Evolutionary conservation across 2,329 filamentous ascomycete species (phyloP).

Genomic region (Alternaria burnsii): DNA sequence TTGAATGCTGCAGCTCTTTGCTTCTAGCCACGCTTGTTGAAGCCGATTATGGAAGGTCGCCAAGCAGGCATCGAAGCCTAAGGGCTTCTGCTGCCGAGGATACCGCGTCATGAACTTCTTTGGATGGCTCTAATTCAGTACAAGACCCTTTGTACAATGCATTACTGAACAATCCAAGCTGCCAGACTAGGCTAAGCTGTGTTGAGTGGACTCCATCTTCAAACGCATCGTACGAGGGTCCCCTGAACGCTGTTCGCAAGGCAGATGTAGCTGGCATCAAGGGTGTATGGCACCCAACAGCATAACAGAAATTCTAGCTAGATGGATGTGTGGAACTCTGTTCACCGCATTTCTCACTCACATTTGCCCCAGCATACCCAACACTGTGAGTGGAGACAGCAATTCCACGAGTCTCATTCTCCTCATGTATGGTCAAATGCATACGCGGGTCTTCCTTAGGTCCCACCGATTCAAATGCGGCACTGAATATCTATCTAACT

Average conservation of each 20-base stretch:
- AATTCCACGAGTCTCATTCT: constrained; percentile 1
- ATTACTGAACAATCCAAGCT: background rate
- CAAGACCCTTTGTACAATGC: constrained; percentile 3
- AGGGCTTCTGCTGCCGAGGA: constrained; percentile 6
- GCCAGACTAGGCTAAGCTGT: background rate
- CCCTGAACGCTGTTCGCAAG: background rate
- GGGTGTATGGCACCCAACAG: background rate
- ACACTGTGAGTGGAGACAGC: constrained; percentile 4
- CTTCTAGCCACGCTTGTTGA: constrained; percentile 1
- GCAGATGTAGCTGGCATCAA: background rate
- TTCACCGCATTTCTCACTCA: constrained; percentile 2
- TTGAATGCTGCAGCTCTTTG: background rate
- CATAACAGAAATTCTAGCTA: background rate
- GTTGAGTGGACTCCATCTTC: background rate
- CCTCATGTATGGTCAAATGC: constrained; percentile 3
- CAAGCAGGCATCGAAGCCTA: constrained; percentile 4
- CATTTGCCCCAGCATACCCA: background rate
- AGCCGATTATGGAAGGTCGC: background rate
- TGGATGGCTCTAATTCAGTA: background rate
- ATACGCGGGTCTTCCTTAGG: constrained; percentile 6
- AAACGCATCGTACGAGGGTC: background rate
- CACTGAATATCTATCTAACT: constrained; percentile 1
- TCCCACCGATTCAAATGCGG: constrained; percentile 2
- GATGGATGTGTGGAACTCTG: background rate
- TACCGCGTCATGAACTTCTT: background rate